phyloP scores from a whole-genome alignment of 495 filamentous ascomycete species.

The Aspergillus cavernicola region DNA sequence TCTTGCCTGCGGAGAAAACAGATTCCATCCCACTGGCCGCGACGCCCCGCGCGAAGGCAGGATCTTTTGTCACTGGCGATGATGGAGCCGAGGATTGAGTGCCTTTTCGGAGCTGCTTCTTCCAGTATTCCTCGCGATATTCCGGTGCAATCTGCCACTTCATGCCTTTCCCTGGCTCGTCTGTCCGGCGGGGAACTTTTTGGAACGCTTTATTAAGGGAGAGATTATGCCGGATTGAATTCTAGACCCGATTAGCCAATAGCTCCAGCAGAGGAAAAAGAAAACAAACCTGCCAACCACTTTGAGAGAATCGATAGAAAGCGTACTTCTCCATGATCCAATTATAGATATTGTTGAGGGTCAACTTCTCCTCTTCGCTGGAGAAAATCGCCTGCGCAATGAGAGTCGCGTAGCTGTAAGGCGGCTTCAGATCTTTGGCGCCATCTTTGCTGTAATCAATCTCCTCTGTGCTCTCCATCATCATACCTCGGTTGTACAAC shows the following conservation, averaged over 20 bases:
- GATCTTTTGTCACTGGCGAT: constrained; percentile 43
- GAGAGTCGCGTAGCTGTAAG: constrained; percentile 93
- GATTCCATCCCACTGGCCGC: constrained; percentile 39
- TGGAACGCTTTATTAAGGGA: constrained; percentile 90
- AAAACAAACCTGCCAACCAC: constrained; percentile 80
- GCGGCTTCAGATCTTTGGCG: constrained; percentile 85
- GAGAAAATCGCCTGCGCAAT: constrained; percentile 93
- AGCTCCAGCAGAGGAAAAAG: neutral
- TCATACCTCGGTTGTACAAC: constrained; percentile 61
- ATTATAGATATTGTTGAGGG: constrained; percentile 82
- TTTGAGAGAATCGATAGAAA: constrained; percentile 78
- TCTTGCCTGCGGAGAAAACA: constrained; percentile 42
- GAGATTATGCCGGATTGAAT: constrained; percentile 93
- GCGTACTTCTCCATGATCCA: constrained; percentile 87
- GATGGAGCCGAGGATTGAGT: constrained; percentile 46
- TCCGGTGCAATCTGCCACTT: constrained; percentile 91
- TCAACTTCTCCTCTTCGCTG: constrained; percentile 78
- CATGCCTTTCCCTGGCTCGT: constrained; percentile 98
- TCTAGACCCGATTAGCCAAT: constrained; percentile 45
- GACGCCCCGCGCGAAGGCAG: constrained; percentile 21
- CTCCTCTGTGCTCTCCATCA: constrained; percentile 70
- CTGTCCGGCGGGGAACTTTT: constrained; percentile 84
- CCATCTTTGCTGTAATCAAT: constrained; percentile 83
- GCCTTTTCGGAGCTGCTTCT: constrained; percentile 51
- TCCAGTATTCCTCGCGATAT: constrained; percentile 70